Evolutionary conservation across 352 stramenopile species (phyloP), one percentile per base, ranked within the genome.

Genomic region (Pythium rhizo-oryzae): DNA sequence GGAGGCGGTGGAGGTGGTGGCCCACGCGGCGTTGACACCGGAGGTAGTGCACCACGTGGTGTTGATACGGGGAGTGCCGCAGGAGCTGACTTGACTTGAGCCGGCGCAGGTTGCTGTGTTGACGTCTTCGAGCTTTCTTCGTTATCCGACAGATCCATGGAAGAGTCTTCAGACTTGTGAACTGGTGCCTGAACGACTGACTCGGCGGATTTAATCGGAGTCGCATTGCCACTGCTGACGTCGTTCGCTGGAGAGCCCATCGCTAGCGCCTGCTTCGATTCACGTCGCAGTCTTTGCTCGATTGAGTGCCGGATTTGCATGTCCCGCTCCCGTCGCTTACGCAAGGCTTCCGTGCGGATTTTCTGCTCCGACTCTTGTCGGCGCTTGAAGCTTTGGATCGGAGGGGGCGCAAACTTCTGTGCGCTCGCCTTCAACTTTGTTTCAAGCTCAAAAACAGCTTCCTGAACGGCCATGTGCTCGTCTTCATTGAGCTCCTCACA

Each of bases 371-470:
- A 92, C 25, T 85, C 71, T 50, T 85, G 78, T 12, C 87, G 80
- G 52, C 93, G 91, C 21, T 88, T 77, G 64, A 95, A 96, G 60
- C 86, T 95, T 52, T 96, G 84, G 65, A 96, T 94, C 16, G 80
- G 82, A n/a, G 87, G 87, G 43, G 87, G 87, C 5, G 79, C 79
- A 16, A 88, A 72, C 39, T 82, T 72, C 41, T 70, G 83, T 1
- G 70, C 63, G 19, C 65, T 69, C 15, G 72, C 74, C 19, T 81
- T 77, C 1, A 84, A 59, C 41, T 83, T 85, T 18, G 79, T 83
- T 59, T 96, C 88, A 11, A 96, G 78, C 44, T 76, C 67, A 69
- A 88, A 93, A 21, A 96, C 81, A 15, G 71, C 73, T 55, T 81
- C 72, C 49, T 96, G 87, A 0, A 96, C 77, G 8, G 72, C 70